Base-by-base conservation (phyloP, 805 yeast genomes). In the Isabelozyma rhagii region DNA sequence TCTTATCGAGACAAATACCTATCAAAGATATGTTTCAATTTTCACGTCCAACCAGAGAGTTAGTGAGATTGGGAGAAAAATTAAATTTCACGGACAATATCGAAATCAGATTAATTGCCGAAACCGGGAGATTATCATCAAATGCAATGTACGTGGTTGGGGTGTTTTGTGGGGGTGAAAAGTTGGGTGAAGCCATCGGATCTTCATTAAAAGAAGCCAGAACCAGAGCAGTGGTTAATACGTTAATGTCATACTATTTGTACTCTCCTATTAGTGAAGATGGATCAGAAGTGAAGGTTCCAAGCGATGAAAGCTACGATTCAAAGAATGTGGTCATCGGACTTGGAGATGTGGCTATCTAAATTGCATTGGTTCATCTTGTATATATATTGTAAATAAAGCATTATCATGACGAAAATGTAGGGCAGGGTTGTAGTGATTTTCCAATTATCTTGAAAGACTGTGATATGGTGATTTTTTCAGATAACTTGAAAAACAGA, bases 121-220 rank as follows among this genome's bases (percentile, higher is more conserved):
- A 94, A 70, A 87, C 97, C 28, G 99, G 99, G 67, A 82, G 99
- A 69, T 74, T 78, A 60, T 83, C 97, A 3, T 79, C 81, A 51
- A 83, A 87, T 44, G 96, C 99, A 21, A 85, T 91, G 39, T 94
- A 82, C 58, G 87, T 93, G 11, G 96, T 93, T 34, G 98, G 97
- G 46, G 94, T 89, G 1, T 94, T 91, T 67, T 78, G 87, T 50
- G 98, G 97, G 36, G 76, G 77, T 11, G 82, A 83, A 55, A 84
- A 89, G 68, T 75, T 94, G 48, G 97, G 97, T 46, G 97, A 94
- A 69, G 97, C 97, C 41, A 90, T 87, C 63, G 99, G 98, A 38
- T 77, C 96, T 6, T 87, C 96, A 28, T 74, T 94, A 60, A 82
- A 80, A 55, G 98, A 94, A 71, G 97, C 97, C 36, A 89, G 91